Conservation (phyloP, 1,284 basidiomycete species). For the Xerocomus amazonicus region DNA sequence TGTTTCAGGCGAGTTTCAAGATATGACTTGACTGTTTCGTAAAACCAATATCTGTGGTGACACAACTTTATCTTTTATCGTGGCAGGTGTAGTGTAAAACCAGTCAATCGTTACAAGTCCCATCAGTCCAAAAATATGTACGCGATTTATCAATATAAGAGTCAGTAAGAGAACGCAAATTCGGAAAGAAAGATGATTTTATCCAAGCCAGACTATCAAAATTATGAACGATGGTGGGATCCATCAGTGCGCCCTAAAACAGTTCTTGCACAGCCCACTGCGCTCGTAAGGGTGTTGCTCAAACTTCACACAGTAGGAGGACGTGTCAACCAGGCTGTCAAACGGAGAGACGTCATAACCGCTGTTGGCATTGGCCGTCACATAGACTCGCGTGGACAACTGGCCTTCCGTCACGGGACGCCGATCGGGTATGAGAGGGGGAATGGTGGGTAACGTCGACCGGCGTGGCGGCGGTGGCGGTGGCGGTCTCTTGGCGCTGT, state of each 20-base stretch:
- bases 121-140: no score
- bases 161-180: neutral
- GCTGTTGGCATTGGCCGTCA: neutral
- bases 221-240: neutral
- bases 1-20: no score
- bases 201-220: neutral
- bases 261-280: conserved; percentile 25
- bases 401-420: conserved; percentile 11
- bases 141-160: no score
- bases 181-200: neutral
- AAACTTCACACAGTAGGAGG: conserved; percentile 19
- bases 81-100: no score
- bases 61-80: no score
- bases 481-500: conserved; percentile 30
- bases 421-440: conserved; percentile 26
- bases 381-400: conserved; percentile 9
- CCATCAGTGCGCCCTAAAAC: conserved; percentile 25
- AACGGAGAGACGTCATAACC: conserved; percentile 26
- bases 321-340: conserved; percentile 31
- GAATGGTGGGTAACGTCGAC: conserved; percentile 13
- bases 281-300: conserved; percentile 19
- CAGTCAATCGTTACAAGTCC: no score
- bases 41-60: no score
- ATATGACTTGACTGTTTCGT: no score
- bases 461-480: conserved; percentile 43